Evolutionary conservation across 2,329 filamentous ascomycete genomes (phyloP).

Genomic region (Fusarium temperatum): DNA sequence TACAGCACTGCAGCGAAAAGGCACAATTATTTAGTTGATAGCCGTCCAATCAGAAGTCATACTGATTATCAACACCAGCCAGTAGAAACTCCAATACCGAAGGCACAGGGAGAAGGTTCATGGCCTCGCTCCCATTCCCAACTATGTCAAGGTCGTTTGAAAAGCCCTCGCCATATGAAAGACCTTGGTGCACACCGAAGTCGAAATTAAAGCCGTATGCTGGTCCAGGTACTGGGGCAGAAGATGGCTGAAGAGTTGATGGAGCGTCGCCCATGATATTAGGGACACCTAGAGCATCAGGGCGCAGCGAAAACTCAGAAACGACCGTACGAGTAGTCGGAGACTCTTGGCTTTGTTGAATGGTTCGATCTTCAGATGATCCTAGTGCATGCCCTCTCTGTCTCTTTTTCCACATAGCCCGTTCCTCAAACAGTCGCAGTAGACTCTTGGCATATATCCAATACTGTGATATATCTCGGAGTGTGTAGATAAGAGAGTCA

Average conservation of each 20-base stretch:
- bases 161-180: constrained; percentile 31
- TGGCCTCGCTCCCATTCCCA: not conserved
- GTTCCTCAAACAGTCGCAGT: constrained; percentile 43
- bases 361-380: constrained; percentile 1
- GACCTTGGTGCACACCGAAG: constrained; percentile 21
- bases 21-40: not conserved
- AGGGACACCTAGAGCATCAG: constrained; percentile 9
- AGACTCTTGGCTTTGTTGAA: constrained; percentile 1
- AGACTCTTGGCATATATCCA: constrained; percentile 48
- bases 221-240: not conserved
- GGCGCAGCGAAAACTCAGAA: constrained; percentile 33
- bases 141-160: constrained; percentile 18
- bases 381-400: not conserved
- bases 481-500: constrained; percentile 42
- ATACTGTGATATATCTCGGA: constrained; percentile 41
- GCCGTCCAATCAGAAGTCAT: constrained; percentile 28
- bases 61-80: constrained; percentile 43
- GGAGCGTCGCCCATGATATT: not conserved
- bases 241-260: constrained; percentile 14
- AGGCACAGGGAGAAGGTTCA: constrained; percentile 41
- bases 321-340: not conserved
- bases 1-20: not conserved
- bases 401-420: constrained; percentile 28
- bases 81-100: constrained; percentile 45
- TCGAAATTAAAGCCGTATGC: constrained; percentile 25